Base-by-base conservation (phyloP, 2,329 filamentous ascomycete species). In the Pseudocercospora cruenta region DNA sequence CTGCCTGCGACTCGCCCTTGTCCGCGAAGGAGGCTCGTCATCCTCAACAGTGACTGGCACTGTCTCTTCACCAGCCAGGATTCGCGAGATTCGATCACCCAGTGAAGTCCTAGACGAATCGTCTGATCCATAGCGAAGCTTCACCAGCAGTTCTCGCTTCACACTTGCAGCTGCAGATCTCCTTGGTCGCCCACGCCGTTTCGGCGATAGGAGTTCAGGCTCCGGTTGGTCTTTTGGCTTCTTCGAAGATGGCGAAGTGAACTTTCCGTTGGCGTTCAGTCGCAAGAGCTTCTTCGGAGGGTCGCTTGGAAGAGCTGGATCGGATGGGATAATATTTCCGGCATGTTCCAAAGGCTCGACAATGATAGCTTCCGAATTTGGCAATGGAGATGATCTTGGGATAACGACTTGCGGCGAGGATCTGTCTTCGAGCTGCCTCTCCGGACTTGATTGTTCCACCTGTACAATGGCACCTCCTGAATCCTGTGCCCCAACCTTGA, bases 21-120 rank as follows among this genome's bases (percentile, higher is more conserved):
- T 63, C 2, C 61, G 67, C 3, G 67, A 62, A 5, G 49, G 33
- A 33, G 45, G 66, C 22, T 47, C n/a, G 16, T 39, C 16, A 7
- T 45, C 58, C 10, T 21, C 16, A 24, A 22, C 31, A 12, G 16
- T 43, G 16, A 67, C 55, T 14, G 51, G n/a, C 22, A 68, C 39
- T 1, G 39, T 60, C 54, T 75, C 75, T 51, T 71, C 73, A 43
- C 80, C 78, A 71, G 72, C 66, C 61, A 93, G 76, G 24, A 96
- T 91, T 4, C 84, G 80, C 24, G 88, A 79, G 63, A 96, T 90
- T 69, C 83, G 84, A 8, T 82, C 76, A 0, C 89, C 90, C 28
- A 91, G 76, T 0, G 79, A 78, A 33, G 77, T 73, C 45, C 83
- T 83, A 45, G 79, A 80, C 28, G 74, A 75, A 6, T 80, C 75